Evolutionary conservation across 2,329 filamentous ascomycete genomes (phyloP), one percentile per base, ranked within the genome.

Genomic region (Achaetomium macrosporum): DNA sequence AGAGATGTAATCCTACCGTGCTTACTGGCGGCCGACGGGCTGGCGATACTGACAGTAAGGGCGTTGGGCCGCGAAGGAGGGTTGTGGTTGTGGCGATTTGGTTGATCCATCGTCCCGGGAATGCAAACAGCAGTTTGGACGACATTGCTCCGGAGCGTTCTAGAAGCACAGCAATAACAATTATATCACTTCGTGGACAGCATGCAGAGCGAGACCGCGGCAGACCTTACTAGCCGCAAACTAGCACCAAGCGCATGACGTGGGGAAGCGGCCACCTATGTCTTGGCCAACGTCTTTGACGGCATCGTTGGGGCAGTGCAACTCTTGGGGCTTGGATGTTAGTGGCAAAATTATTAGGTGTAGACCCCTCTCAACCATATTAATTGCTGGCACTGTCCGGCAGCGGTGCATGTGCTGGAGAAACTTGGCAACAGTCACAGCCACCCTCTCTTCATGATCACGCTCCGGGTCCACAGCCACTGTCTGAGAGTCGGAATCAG

Each of bases 221-320:
- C 2, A 41, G 17, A 41, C 9, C 17, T 42, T 4, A 25, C 25
- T 12, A 20, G 19, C 17, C 20, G 19, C 4, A 25, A 42, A 25
- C 2, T 29, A 29, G 9, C 11, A 25, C 5, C 25, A 35, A 33
- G 20, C 16, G 12, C 19, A 45, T 51, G 39, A 47, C 39, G 49
- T 47, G 20, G 19, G 19, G 29, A 33, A 37, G 9, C 17, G 39
- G 35, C 17, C 17, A 13, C 6, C 25, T 7, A 20, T 13, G 25
- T 40, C 37, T 52, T 39, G 43, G 50, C 39, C 43, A 19, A 52
- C 50, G 50, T 52, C 19, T 29, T 47, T 52, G 50, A 52, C 43
- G 25, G 49, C 29, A 51, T 46, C 12, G 25, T 8, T 17, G 16
- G 19, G n/a, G 16, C 42, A 5, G 42, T 19, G 40, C 40, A 42